A percentile compares a stretch with the other conserved stretches of the same genome.
phyloP scores from a whole-genome alignment of 257 asterid genomes.

The Euphrasia confusa region DNA sequence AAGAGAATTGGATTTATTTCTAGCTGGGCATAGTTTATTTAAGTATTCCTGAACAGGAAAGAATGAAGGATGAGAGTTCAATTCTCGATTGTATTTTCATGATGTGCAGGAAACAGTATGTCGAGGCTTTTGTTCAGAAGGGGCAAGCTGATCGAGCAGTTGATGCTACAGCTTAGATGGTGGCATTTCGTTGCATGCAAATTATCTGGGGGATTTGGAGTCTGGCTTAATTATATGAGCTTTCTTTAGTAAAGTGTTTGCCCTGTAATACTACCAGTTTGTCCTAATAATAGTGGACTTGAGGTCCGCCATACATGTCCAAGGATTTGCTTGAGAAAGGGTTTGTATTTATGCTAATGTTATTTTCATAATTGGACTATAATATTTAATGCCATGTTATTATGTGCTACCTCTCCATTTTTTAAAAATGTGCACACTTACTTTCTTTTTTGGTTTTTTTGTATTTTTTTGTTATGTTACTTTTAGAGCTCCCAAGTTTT shows the following conservation, averaged over 20 bases:
- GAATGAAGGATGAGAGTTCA: not conserved
- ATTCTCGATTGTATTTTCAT: not conserved
- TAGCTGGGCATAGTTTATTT: not conserved
- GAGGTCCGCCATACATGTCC: not conserved
- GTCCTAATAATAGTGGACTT: conserved; percentile 5
- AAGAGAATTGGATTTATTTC: not conserved
- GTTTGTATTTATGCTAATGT: not conserved
- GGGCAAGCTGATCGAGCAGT: not conserved
- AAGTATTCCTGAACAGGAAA: not conserved
- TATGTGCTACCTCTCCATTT: too few relatives aligned
- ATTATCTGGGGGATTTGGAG: not conserved
- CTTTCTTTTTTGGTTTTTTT: too few relatives aligned
- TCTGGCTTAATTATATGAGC: not conserved
- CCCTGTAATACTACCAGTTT: not conserved
- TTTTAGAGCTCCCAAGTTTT: too few relatives aligned
- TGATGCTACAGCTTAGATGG: conserved; percentile 5
- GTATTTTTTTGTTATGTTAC: too few relatives aligned
- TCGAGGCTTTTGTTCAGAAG: conserved; percentile 14
- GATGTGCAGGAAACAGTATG: conserved; percentile 13
- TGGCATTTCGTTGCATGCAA: not conserved
- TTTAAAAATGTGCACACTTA: too few relatives aligned
- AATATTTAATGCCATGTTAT: too few relatives aligned
- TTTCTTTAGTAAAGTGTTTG: not conserved
- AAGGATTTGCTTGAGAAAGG: conserved; percentile 1
- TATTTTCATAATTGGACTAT: too few relatives aligned